Evolutionary conservation across 2,329 filamentous ascomycete species (phyloP).

Genomic region (Aspergillus sp.): DNA sequence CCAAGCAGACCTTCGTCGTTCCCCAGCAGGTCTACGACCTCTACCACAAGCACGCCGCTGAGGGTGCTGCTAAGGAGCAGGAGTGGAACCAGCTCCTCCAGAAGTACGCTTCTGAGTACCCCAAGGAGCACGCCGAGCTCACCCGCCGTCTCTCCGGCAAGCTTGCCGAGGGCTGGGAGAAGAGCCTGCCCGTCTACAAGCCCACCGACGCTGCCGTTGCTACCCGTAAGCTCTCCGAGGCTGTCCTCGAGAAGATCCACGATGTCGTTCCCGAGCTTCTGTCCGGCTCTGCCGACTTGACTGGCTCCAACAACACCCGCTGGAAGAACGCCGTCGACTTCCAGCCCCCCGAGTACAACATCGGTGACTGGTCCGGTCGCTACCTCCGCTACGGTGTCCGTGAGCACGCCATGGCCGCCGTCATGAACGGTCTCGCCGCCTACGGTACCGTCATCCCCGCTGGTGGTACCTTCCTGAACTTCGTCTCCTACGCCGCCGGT

Average conservation of each 20-base stretch:
- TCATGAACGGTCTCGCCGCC: conserved; percentile 76
- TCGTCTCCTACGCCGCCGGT: conserved; percentile 96
- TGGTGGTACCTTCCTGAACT: conserved; percentile 97
- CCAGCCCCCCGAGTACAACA: conserved; percentile 81
- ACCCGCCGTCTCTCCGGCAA: conserved; percentile 76
- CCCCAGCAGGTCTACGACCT: conserved; percentile 92
- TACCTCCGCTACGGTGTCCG: conserved; percentile 65
- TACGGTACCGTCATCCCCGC: conserved; percentile 96
- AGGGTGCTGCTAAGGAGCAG: conserved; percentile 85
- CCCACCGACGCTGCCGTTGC: conserved; percentile 80
- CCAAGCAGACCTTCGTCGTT: conserved; percentile 87
- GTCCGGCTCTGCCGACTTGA: conserved; percentile 96
- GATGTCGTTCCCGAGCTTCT: conserved; percentile 81
- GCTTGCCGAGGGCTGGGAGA: conserved; percentile 96
- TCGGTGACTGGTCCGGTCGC: conserved; percentile 87
- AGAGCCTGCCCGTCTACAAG: conserved; percentile 87
- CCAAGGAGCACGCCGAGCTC: conserved; percentile 78
- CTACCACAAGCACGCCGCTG: conserved; percentile 80
- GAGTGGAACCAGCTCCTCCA: conserved; percentile 94
- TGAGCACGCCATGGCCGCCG: conserved; percentile 55
- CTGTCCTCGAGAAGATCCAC: conserved; percentile 86
- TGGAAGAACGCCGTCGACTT: conserved; percentile 98
- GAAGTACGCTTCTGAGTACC: conserved; percentile 80
- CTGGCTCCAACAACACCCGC: conserved; percentile 96
- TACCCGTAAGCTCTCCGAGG: conserved; percentile 95